Base-by-base conservation (phyloP, 352 stramenopile species). In the Phytophthora nicotianae region DNA sequence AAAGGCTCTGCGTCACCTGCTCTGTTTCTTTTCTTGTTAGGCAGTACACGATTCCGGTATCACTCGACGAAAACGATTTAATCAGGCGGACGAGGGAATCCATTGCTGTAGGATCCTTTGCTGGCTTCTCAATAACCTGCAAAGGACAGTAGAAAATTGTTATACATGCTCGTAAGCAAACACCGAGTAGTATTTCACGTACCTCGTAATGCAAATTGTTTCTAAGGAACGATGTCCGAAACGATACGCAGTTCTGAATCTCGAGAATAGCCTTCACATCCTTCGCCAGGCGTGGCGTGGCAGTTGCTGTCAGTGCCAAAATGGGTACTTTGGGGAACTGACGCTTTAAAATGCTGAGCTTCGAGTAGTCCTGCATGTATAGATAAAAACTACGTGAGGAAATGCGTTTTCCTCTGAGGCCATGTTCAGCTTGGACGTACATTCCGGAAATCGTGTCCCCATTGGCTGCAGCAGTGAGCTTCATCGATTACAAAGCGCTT, bases 401-500 rank as follows among this genome's bases (percentile, higher is more conserved):
- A 27, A 29, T 21, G n/a, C 57, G 38, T 61, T 14, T 13, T 50
- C 21, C 20, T 58, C 16, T 35, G 16, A 45, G n/a, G 37, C 5
- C 24, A n/a, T 37, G 16, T 8, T 45, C 9, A 52, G 33, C 6
- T 16, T 38, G 6, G 19, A 58, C 67, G 29, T 77, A 91, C 81
- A 61, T 65, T 84, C 26, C 85, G 76, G 58, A 95, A 95, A 62
- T 94, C 86, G 58, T 93, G 88, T 0, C 88, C 88, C 88, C 88
- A 96, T 40, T 91, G 77, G 38, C 81, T 93, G 45, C 77, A 89
- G 49, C 88, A 96, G 45, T 96, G 88, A 3, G 84, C 86, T 74
- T 97, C 86, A 68, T 98, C 96, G 68, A 98, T 94, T 6, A 98
- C 95, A 72, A 98, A 97, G 7, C 92, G 81, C 47, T 90, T 82